A percentile compares a stretch with the other conserved stretches of the same genome.
Conservation (phyloP, 345 rosid species). For the Acer campestre region DNA sequence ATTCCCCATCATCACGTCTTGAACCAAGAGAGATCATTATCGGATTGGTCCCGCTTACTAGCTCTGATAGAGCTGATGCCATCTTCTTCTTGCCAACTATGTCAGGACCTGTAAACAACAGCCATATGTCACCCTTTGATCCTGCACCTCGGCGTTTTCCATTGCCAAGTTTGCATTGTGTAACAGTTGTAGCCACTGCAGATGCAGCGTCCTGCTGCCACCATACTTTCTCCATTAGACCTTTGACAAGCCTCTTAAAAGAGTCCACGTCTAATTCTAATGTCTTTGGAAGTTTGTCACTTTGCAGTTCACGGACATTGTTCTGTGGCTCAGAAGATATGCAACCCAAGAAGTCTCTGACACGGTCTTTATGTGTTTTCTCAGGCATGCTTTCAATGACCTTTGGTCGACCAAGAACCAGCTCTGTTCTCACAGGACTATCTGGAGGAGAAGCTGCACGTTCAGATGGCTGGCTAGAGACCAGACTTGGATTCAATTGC, state of each 20-base stretch:
- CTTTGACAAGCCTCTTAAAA: slow-evolving; percentile 79
- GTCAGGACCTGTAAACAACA: slow-evolving; percentile 88
- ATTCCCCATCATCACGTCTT: slow-evolving; percentile 45
- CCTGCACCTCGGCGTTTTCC: slow-evolving; percentile 57
- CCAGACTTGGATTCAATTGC: slow-evolving; percentile 35
- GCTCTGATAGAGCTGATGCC: slow-evolving; percentile 77
- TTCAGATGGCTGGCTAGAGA: slow-evolving; percentile 33
- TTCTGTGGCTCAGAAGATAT: slow-evolving; percentile 57
- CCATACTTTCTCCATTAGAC: slow-evolving; percentile 74
- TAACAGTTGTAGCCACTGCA: slow-evolving; percentile 71
- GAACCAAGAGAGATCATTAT: slow-evolving; percentile 65
- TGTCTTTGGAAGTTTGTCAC: slow-evolving; percentile 39
- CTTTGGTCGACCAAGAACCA: slow-evolving; percentile 73
- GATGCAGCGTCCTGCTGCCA: slow-evolving; percentile 98
- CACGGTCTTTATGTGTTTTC: slow-evolving; percentile 31
- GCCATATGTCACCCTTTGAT: slow-evolving; percentile 78
- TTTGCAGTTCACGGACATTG: slow-evolving; percentile 45
- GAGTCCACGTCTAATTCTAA: slow-evolving; percentile 68
- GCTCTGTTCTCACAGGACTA: slow-evolving; percentile 88
- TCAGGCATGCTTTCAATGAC: slow-evolving; percentile 35
- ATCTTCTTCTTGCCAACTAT: slow-evolving; percentile 83
- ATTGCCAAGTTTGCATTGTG: slow-evolving; percentile 68
- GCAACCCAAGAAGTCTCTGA: slow-evolving; percentile 72
- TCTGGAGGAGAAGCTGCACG: slow-evolving; percentile 43
- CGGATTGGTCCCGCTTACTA: slow-evolving; percentile 54